Base-by-base conservation (phyloP, 371 early-diverging fungal genomes). In the Mucor ambiguus region DNA sequence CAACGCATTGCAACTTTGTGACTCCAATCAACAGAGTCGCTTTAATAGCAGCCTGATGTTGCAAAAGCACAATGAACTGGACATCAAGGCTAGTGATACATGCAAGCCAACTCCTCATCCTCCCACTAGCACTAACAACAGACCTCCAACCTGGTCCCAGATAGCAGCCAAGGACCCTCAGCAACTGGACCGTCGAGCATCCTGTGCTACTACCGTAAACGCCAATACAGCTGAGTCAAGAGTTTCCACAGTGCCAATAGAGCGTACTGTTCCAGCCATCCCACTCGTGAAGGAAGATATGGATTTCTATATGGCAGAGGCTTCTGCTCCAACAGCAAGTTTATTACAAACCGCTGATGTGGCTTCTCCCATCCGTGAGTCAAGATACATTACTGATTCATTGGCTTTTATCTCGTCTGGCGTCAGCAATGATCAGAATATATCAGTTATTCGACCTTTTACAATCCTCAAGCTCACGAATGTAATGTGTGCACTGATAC, bases 401-500 rank as follows among this genome's bases (percentile, higher is more conserved):
- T 24, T 52, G 28, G 24, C 52, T 4, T 52, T 26, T 3, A 52
- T 52, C 24, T 10, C 52, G 11, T 52, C 52, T 52, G 28, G 28
- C 12, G 28, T 26, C 52, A 52, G 7, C 3, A 28, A 28, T 28
- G 28, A 28, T 12, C 44, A 44, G 20, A 44, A 44, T n/a, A 44
- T 44, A 20, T 24, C 52, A 26, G 28, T 52, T 28, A 3, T 16
- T 24, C 24, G 43, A 32, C 56, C 57, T 30, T 63, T 56, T n/a
- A 56, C 32, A 11, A 44, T 63, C 14, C n/a, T 63, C 8, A 55
- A 43, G 29, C 30, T 63, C 8, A n/a, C 4, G 12, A 63, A 63
- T 22, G 63, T 58, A 64, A 1, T 35, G 18, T 6, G 12, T 44
- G 22, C 8, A 8, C 8, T 8, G 4, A 7, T 2, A 2, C 35